These are phyloP conservation scores for Bullera alba DNA, from an alignment of 768 basidiomycete genomes.

Conservation along the genomic window DNA sequence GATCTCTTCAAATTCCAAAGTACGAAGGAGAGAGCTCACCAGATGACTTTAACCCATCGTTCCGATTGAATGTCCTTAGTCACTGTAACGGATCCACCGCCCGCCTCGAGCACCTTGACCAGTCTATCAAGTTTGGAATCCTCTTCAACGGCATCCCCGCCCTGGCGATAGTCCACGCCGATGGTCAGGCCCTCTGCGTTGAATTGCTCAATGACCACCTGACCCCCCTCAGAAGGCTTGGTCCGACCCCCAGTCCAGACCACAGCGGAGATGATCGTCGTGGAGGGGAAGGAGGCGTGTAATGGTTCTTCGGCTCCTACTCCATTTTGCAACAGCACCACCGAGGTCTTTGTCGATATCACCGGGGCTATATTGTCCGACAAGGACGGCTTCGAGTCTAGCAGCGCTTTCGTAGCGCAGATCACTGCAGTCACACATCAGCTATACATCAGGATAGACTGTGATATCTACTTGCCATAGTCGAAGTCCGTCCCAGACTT, in stretches of 20 bases:
- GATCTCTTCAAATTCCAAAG: neutral
- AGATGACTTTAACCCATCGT: conserved; percentile 45
- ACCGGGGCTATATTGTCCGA: conserved; percentile 31
- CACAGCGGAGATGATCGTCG: conserved; percentile 41
- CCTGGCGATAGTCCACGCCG: conserved; percentile 35
- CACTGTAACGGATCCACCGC: conserved; percentile 31
- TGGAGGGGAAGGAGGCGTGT: conserved; percentile 33
- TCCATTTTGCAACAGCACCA: conserved; percentile 43
- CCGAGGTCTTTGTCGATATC: conserved; percentile 24
- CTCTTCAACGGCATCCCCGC: conserved; percentile 19
- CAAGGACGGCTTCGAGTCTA: conserved; percentile 40
- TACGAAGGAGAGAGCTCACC: conserved; percentile 12
- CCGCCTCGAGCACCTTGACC: conserved; percentile 23
- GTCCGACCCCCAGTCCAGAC: conserved; percentile 41
- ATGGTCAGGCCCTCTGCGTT: conserved; percentile 40
- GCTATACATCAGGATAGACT: too few species aligned
- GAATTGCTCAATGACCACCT: conserved; percentile 37
- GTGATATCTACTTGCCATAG: conserved; percentile 17
- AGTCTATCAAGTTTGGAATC: conserved; percentile 26
- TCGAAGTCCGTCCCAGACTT: conserved; percentile 21
- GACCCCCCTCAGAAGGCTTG: conserved; percentile 14
- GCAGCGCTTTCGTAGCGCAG: conserved; percentile 42
- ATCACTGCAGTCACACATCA: conserved; percentile 27
- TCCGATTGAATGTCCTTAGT: conserved; percentile 39
- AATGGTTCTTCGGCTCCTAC: conserved; percentile 42